phyloP scores from a whole-genome alignment of 2,329 filamentous ascomycete species.

The Botryosphaeria dothidea region DNA sequence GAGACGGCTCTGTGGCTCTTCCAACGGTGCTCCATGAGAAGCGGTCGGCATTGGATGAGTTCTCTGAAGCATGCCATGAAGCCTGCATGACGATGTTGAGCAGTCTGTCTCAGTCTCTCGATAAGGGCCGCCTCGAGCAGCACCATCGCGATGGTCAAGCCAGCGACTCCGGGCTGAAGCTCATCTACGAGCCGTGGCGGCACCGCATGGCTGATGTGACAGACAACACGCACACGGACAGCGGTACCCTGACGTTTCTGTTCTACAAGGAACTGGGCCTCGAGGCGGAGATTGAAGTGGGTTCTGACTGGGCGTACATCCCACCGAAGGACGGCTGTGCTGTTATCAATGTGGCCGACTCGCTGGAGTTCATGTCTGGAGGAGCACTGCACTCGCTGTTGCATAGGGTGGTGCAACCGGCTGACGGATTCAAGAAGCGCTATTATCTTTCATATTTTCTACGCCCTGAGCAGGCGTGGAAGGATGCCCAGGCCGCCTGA shows the following conservation, averaged over 20 bases:
- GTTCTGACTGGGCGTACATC: neutral
- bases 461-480: neutral
- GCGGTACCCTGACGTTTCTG: neutral
- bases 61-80: neutral
- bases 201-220: neutral
- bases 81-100: neutral
- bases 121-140: neutral
- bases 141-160: neutral
- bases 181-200: neutral
- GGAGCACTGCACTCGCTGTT: neutral
- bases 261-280: constrained; percentile 1
- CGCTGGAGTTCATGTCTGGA: neutral
- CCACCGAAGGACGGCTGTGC: neutral
- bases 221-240: neutral
- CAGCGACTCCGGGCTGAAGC: neutral
- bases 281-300: neutral
- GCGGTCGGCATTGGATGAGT: neutral
- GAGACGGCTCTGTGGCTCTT: neutral
- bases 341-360: neutral
- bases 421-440: neutral
- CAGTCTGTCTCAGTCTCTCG: neutral
- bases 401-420: neutral
- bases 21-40: neutral
- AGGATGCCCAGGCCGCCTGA: neutral
- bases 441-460: constrained; percentile 5